Conservation (phyloP, 1,284 basidiomycete genomes). For the Dichomitus squalens region DNA sequence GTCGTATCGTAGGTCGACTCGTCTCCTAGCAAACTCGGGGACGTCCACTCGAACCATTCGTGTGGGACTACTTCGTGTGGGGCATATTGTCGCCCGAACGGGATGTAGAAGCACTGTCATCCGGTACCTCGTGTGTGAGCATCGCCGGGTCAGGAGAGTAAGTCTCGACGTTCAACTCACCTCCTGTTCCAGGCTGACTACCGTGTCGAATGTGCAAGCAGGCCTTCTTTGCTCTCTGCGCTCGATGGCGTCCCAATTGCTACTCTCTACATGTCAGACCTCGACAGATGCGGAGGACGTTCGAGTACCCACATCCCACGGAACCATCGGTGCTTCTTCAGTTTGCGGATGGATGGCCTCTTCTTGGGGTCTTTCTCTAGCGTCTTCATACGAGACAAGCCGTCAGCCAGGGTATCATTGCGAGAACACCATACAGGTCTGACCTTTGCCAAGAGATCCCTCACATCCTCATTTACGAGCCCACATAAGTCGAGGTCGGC, state of each 20-base stretch:
- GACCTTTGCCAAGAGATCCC: constrained; percentile 24
- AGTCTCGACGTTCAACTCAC: not conserved
- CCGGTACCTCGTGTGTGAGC: not conserved
- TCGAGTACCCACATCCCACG: constrained; percentile 18
- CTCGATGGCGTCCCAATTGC: constrained; percentile 19
- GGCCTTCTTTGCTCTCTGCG: not conserved
- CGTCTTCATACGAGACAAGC: constrained; percentile 21
- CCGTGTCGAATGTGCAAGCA: not conserved
- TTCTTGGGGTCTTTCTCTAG: constrained; percentile 28
- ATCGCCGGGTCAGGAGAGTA: too few relatives aligned
- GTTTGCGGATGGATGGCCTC: constrained; percentile 22
- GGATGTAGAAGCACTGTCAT: constrained; percentile 4
- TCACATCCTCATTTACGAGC: constrained; percentile 14
- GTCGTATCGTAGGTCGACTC: constrained; percentile 1
- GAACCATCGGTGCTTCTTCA: constrained; percentile 31
- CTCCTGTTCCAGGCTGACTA: constrained; percentile 4
- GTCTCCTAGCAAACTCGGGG: constrained; percentile 5
- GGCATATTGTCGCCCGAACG: constrained; percentile 16
- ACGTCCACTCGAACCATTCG: constrained; percentile 22
- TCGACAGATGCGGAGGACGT: too few relatives aligned
- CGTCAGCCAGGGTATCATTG: not conserved
- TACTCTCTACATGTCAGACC: not conserved
- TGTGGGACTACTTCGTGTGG: constrained; percentile 10
- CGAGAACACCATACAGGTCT: not conserved
- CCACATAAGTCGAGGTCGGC: constrained; percentile 14